Percentiles rank a stretch among this genome's conserved stretches.
Evolutionary conservation across 2,329 filamentous ascomycete genomes (phyloP).

Genomic region (Coniochaeta ligniaria): DNA sequence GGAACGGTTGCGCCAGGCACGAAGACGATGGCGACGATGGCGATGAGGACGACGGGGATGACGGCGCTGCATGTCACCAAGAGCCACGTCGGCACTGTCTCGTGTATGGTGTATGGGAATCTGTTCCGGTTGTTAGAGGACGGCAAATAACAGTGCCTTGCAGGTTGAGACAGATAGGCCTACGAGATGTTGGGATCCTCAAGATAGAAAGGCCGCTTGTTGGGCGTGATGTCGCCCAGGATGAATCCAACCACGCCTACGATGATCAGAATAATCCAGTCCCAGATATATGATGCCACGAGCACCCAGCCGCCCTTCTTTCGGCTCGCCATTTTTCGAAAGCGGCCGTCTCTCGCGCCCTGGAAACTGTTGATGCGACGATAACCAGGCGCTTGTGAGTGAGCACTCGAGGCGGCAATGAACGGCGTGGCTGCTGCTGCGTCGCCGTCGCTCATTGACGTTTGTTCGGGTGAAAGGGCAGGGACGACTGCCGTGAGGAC

Average conservation of each 20-base stretch:
- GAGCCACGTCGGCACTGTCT: constrained; percentile 63
- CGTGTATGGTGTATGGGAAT: constrained; percentile 62
- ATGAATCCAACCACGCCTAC: constrained; percentile 52
- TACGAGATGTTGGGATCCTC: constrained; percentile 70
- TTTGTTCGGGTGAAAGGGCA: not conserved
- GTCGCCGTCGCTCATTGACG: not conserved
- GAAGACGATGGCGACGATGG: constrained; percentile 60
- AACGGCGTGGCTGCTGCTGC: not conserved
- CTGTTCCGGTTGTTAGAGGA: constrained; percentile 22
- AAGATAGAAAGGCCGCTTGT: constrained; percentile 64
- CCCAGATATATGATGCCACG: constrained; percentile 60
- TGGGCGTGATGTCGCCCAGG: constrained; percentile 54
- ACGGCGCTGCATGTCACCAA: constrained; percentile 57
- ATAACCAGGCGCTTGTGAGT: not conserved
- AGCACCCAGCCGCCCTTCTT: constrained; percentile 29
- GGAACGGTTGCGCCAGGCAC: constrained; percentile 66
- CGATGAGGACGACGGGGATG: constrained; percentile 60
- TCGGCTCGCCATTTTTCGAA: constrained; percentile 1
- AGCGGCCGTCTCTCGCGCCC: too few relatives aligned
- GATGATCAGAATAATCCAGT: constrained; percentile 63
- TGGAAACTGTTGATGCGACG: constrained; percentile 4
- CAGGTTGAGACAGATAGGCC: constrained; percentile 10
- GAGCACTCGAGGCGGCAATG: not conserved
- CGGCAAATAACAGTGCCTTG: not conserved
- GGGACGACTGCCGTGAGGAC: not conserved